phyloP scores from a whole-genome alignment of 1,284 basidiomycete genomes.

The Neonothopanus nambi region DNA sequence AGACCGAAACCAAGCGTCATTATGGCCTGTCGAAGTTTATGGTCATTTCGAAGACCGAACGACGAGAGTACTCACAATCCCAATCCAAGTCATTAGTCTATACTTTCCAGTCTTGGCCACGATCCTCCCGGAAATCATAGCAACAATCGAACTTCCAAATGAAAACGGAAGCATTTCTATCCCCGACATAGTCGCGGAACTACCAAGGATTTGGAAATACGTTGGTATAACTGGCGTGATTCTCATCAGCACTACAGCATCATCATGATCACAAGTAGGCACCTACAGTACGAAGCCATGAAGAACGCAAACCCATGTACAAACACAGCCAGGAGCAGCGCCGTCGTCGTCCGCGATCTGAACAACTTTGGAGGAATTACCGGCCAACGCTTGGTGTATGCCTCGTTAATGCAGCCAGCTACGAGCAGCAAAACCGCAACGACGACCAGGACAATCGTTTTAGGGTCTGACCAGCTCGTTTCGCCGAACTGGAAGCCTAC shows the following conservation, averaged over 20 bases:
- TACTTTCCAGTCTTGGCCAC: constrained; percentile 63
- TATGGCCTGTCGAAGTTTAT: constrained; percentile 47
- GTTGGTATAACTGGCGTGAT: constrained; percentile 73
- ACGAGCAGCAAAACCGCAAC: constrained; percentile 65
- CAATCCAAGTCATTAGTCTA: constrained; percentile 47
- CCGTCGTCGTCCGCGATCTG: constrained; percentile 71
- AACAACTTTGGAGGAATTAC: constrained; percentile 83
- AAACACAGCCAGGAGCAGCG: constrained; percentile 63
- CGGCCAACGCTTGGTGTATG: constrained; percentile 69
- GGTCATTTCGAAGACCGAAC: too few relatives aligned
- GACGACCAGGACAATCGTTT: constrained; percentile 74
- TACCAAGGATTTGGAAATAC: constrained; percentile 79
- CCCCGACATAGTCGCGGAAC: constrained; percentile 47
- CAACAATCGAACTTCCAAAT: constrained; percentile 57
- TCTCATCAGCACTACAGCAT: constrained; percentile 24
- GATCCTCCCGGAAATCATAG: constrained; percentile 58
- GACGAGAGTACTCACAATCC: too few relatives aligned
- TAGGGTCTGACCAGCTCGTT: constrained; percentile 48
- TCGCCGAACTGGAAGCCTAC: constrained; percentile 83
- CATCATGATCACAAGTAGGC: too few relatives aligned
- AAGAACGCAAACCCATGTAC: constrained; percentile 74
- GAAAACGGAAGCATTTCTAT: constrained; percentile 76
- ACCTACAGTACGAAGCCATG: neutral
- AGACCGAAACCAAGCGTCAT: constrained; percentile 66
- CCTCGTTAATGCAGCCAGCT: constrained; percentile 62